Evolutionary conservation across 768 basidiomycete species (phyloP), one percentile per base, ranked within the genome.

Genomic region (Sistotremastrum suecicum): DNA sequence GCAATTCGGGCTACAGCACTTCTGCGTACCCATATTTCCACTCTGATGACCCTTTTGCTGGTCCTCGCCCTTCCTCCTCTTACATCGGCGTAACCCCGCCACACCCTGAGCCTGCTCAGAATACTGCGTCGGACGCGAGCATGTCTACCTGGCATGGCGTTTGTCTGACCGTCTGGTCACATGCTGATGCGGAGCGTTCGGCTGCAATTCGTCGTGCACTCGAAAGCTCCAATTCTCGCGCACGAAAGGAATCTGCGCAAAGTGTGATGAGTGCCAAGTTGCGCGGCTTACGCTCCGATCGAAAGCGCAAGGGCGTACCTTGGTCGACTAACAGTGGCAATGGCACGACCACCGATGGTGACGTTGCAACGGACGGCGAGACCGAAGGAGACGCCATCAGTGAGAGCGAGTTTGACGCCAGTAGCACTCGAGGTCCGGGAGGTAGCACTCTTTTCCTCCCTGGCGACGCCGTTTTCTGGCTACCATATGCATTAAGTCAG

Each of bases 111-210:
- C 20, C 54, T 42, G 49, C 53, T 6, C 42, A 50, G 42, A 55
- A 54, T 39, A 43, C 49, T 10, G 53, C 7, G 51, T 58, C 40
- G 51, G 45, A 1, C 57, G 64, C 50, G 72, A 48, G 64, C 55
- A 78, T 69, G 29, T 60, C 87, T 50, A 79, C 83, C 6, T 94
- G 88, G 59, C 78, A 95, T 57, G 90, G 89, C 41, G 89, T 94
- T 35, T 89, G 88, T 53, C 70, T 98, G 48, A 90, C 89, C 1
- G 88, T 95, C 2, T 98, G 90, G 90, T 89, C 86, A 3, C 90
- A 92, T 56, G 90, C 90, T 12, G 92, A 97, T 57, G 80, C 80
- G 0, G 83, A 90, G 54, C 79, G 90, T 41, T 80, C 83, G 45
- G 72, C 69, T 9, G 89, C 89, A 1, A 91, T 92, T 54, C 78